Evolutionary conservation across 2,329 filamentous ascomycete species (phyloP), one percentile per base, ranked within the genome.

Genomic region (Cladophialophora bantiana): DNA sequence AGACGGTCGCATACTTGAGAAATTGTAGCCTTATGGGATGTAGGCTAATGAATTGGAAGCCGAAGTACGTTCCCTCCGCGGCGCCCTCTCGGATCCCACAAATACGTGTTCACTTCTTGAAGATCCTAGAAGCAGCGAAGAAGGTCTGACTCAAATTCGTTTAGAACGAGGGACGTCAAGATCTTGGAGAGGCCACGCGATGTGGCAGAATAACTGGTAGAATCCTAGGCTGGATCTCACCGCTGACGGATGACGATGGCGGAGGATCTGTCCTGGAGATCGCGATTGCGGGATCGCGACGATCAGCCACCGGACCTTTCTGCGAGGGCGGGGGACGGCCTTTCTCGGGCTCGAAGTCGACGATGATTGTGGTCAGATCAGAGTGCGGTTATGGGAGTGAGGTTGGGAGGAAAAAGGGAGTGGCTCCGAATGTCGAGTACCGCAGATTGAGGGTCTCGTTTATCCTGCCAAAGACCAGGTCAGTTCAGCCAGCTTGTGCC

Each of bases 1-100:
- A 36, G 66, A 52, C 61, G 72, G 68, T 55, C 68, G 66, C 72
- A 71, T 72, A 26, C 42, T 68, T 60, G 34, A 20, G 7, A 20
- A 36, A 50, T 18, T 13, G 4, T 7, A 26, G 38, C 7, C 42
- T 59, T 59, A 38, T 59, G 26, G 26, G 7, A 9, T 31, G 42
- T 36, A 36, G 32, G 42, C 18, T 59, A 13, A 52, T 18, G 31
- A 31, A 48, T 5, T 31, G 18, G 18, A 12, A 40, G 45, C 18
- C 54, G 18, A 6, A 12, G 35, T n/a, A 6, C 34, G 18, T 53
- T 35, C 12, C 32, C 59, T 54, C 5, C 18, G 48, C 59, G 40
- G 34, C 34, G 59, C 20, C 4, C 18, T 13, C n/a, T 48, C 7
- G 42, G 10, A 50, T 50, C 45, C 18, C 9, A 50, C 4, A 6